Evolutionary conservation across 768 basidiomycete genomes (phyloP).

Genomic region (Cantharellus anzutake): DNA sequence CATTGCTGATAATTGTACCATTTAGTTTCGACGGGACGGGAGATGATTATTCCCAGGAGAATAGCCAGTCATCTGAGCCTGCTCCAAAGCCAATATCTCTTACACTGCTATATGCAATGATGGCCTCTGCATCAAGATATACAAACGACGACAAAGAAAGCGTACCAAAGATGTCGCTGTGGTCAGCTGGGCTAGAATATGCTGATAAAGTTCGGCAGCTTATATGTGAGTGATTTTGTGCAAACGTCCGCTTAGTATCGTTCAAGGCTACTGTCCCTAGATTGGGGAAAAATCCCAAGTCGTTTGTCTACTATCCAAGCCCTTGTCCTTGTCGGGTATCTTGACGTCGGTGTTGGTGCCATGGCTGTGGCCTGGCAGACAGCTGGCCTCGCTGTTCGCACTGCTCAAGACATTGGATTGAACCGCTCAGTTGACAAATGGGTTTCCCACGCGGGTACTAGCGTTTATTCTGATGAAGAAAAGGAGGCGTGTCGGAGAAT

Average conservation of each 20-base stretch:
- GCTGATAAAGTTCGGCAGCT: conserved; percentile 45
- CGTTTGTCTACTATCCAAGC: conserved; percentile 61
- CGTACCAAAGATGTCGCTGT: conserved; percentile 35
- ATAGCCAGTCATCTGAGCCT: conserved; percentile 3
- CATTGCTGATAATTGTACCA: not conserved
- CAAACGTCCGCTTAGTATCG: not conserved
- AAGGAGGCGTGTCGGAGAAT: conserved; percentile 14
- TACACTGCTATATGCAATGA: conserved; percentile 55
- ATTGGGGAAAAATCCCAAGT: conserved; percentile 1
- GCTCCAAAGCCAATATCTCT: conserved; percentile 31
- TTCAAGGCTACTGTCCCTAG: not conserved
- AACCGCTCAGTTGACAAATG: conserved; percentile 67
- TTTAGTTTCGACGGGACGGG: not conserved
- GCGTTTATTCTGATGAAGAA: conserved; percentile 14
- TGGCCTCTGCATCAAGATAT: conserved; percentile 63
- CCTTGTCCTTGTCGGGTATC: conserved; percentile 59
- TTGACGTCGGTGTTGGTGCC: conserved; percentile 69
- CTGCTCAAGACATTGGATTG: conserved; percentile 67
- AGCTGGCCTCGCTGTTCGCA: not conserved
- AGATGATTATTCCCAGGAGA: not conserved
- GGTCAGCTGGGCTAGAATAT: conserved; percentile 61
- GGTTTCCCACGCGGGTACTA: conserved; percentile 26
- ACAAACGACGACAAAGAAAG: not conserved
- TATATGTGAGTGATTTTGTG: conserved; percentile 18
- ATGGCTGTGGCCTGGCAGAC: conserved; percentile 46